Base-by-base conservation (phyloP, 441 rosid species). In the Flueggea neowawraea region DNA sequence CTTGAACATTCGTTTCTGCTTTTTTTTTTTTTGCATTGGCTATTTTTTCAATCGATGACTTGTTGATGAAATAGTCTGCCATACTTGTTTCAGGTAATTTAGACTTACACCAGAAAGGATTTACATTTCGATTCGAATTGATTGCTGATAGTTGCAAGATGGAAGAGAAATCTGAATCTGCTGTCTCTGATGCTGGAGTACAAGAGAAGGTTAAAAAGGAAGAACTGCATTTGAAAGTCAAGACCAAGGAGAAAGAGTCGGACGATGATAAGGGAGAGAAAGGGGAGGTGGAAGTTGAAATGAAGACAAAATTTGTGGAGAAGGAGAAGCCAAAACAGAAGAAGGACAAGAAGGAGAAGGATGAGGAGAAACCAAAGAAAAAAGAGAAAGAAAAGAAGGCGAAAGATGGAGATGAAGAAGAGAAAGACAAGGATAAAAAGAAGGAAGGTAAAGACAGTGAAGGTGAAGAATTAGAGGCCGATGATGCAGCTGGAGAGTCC, bases 231-330 rank as follows among this genome's bases (percentile, higher is more conserved):
- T 54, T 81, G 15, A 80, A 73, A 68, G 31, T 80, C 57, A 78
- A 87, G 78, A 60, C 82, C 16, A 62, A 80, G 32, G 87, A 73
- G 61, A 17, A 43, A 64, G 74, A 73, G 54, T 7, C 75, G 28
- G 61, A 44, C 9, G 75, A 65, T 22, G 65, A 17, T 67, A 71
- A 83, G 53, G 76, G 62, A 52, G 79, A 75, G 54, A 76, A 80
- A 39, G 60, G 65, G n/a, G 74, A 75, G 75, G 59, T 69, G 55
- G 88, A 84, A 61, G 58, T 78, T 60, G 84, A 80, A 58, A 67
- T 78, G 73, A 77, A 84, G 74, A 70, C 77, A 15, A 83, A 82
- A 72, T 78, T 80, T 0, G 58, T 48, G 3, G 89, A 87, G 75
- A 53, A 15, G 55, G 55, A 16, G 31, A 53, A 28, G 31, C 5